phyloP scores from a whole-genome alignment of 2,329 filamentous ascomycete genomes.

The Pseudocercospora fuligena region DNA sequence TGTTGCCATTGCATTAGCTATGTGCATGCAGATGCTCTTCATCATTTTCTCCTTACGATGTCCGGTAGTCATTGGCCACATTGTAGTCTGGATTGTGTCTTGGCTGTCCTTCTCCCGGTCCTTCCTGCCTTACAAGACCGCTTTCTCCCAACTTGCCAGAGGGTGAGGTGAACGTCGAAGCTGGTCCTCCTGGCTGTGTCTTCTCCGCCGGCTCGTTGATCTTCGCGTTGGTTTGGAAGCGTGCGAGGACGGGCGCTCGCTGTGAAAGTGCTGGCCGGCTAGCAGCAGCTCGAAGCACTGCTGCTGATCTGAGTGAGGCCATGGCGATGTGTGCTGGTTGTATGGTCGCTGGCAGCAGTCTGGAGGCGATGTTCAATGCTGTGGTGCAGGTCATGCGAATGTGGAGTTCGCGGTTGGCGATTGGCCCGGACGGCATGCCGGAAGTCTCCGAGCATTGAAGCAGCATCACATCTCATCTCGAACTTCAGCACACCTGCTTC shows the following conservation, averaged over 20 bases:
- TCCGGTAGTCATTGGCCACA: slow-evolving; percentile 81
- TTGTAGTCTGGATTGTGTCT: slow-evolving; percentile 81
- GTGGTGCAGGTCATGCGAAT: slow-evolving; percentile 22
- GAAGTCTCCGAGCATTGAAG: slow-evolving; percentile 6
- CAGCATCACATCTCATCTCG: slow-evolving; percentile 23
- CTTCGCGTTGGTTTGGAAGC: slow-evolving; percentile 25
- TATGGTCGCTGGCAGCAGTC: not conserved
- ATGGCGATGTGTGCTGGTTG: slow-evolving; percentile 21
- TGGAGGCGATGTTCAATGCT: slow-evolving; percentile 14
- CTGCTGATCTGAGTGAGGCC: slow-evolving; percentile 42
- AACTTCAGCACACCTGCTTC: slow-evolving; percentile 15
- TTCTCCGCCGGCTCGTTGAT: slow-evolving; percentile 23
- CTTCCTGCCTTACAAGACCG: slow-evolving; percentile 58
- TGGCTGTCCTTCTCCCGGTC: slow-evolving; percentile 55
- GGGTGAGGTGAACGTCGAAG: slow-evolving; percentile 24
- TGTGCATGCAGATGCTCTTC: slow-evolving; percentile 3
- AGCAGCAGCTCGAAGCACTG: slow-evolving; percentile 46
- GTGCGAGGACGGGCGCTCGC: slow-evolving; percentile 30
- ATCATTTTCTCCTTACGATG: slow-evolving; percentile 68
- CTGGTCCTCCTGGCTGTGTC: slow-evolving; percentile 18
- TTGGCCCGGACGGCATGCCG: slow-evolving; percentile 9
- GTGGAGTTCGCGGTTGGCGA: slow-evolving; percentile 7
- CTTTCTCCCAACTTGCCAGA: slow-evolving; percentile 21
- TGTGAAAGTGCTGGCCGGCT: slow-evolving; percentile 32
- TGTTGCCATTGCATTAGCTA: slow-evolving; percentile 49